phyloP scores from a whole-genome alignment of 495 filamentous ascomycete species.

The Tuber magnatum region DNA sequence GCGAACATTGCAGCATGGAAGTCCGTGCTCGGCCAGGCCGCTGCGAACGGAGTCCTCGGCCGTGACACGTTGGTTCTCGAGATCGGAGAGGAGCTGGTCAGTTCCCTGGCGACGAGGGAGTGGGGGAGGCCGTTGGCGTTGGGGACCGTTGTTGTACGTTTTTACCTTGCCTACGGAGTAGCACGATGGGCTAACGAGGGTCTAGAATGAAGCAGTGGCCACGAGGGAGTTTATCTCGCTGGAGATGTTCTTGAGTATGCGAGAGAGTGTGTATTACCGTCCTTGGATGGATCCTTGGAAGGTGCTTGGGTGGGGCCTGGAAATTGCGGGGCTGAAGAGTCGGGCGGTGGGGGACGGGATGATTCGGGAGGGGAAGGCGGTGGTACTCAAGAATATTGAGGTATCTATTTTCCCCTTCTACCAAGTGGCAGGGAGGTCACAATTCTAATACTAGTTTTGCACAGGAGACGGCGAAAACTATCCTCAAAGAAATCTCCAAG shows the following conservation, averaged over 20 bases:
- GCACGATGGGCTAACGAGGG: constrained; percentile 70
- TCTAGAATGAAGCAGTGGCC: constrained; percentile 66
- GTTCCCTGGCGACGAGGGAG: constrained; percentile 65
- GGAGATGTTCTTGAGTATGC: constrained; percentile 53
- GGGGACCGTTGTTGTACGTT: constrained; percentile 65
- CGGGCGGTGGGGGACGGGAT: constrained; percentile 37
- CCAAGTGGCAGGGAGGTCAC: neutral
- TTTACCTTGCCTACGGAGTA: constrained; percentile 64
- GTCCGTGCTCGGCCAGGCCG: constrained; percentile 60
- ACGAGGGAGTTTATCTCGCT: constrained; percentile 63
- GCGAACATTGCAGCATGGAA: constrained; percentile 84
- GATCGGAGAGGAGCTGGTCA: constrained; percentile 61
- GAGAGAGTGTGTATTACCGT: constrained; percentile 56
- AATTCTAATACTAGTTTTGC: constrained; percentile 8
- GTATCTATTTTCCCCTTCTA: constrained; percentile 36
- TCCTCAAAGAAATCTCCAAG: constrained; percentile 46
- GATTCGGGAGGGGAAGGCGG: constrained; percentile 41
- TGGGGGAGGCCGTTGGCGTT: constrained; percentile 80
- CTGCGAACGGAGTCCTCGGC: constrained; percentile 56
- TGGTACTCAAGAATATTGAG: constrained; percentile 52
- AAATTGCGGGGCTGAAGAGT: constrained; percentile 58
- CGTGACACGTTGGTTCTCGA: constrained; percentile 55
- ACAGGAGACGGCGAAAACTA: constrained; percentile 47
- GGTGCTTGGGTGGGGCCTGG: constrained; percentile 68
- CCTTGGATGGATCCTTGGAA: constrained; percentile 53